Percentiles rank a stretch among this genome's conserved stretches.
phyloP scores from a whole-genome alignment of 306 rosid species.

The Abrus pulchellus region DNA sequence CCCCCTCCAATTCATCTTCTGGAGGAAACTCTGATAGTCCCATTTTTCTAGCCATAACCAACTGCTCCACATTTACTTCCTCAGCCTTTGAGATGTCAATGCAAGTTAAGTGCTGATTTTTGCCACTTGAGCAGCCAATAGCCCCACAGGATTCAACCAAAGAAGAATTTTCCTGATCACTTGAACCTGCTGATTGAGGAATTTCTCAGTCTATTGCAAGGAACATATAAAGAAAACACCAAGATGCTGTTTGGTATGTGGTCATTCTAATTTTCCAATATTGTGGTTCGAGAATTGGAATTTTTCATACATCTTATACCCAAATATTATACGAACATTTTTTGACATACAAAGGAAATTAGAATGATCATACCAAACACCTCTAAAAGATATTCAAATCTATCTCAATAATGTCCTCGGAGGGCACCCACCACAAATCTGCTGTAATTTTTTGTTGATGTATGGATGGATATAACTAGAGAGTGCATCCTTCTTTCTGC shows the following conservation, averaged over 20 bases:
- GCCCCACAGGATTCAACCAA: constrained; percentile 57
- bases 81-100: constrained; percentile 57
- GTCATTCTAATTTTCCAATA: constrained; percentile 33
- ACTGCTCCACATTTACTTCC: constrained; percentile 57
- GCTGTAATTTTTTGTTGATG: constrained; percentile 58
- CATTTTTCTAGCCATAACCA: constrained; percentile 56
- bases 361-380: constrained; percentile 19
- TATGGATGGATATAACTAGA: constrained; percentile 72
- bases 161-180: constrained; percentile 54
- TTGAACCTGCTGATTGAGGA: constrained; percentile 59
- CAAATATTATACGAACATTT: constrained; percentile 27
- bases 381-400: constrained; percentile 43
- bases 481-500: constrained; percentile 66
- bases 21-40: constrained; percentile 66
- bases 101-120: constrained; percentile 54
- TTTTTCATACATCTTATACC: neutral
- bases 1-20: constrained; percentile 92
- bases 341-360: constrained; percentile 10
- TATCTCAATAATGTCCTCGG: constrained; percentile 49
- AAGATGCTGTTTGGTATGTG: constrained; percentile 22
- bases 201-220: constrained; percentile 49
- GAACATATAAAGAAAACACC: constrained; percentile 36
- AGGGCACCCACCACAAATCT: constrained; percentile 56
- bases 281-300: neutral
- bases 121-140: constrained; percentile 62